Evolutionary conservation across 768 basidiomycete genomes (phyloP).

Genomic region (Cubamyces lactineus): DNA sequence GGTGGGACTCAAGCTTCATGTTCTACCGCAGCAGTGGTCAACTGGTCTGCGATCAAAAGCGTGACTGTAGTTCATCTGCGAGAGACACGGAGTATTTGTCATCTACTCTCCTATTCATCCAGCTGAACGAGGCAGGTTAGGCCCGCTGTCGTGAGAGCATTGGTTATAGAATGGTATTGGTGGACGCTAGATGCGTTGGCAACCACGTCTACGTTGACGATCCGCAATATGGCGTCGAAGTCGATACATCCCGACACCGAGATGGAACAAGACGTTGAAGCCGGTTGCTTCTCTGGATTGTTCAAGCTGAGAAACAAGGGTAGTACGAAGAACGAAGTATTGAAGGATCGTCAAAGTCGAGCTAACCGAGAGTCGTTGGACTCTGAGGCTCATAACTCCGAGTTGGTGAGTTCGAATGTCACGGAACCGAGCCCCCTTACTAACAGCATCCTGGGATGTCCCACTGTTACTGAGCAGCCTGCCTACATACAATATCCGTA

Average conservation of each 20-base stretch:
- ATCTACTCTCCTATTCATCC: not conserved
- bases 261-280: not conserved
- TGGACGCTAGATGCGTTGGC: not conserved
- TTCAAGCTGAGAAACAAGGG: slow-evolving; percentile 1
- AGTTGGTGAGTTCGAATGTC: no score
- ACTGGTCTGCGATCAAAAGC: not conserved
- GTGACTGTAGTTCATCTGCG: slow-evolving; percentile 8
- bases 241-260: not conserved
- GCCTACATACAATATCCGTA: slow-evolving; percentile 16
- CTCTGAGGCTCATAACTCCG: no score
- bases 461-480: slow-evolving; percentile 2
- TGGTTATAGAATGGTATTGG: no score
- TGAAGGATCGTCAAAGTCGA: no score
- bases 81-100: slow-evolving; percentile 17
- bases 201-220: not conserved
- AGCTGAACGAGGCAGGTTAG: not conserved
- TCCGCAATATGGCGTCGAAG: slow-evolving; percentile 2
- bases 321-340: not conserved
- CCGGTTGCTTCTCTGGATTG: slow-evolving; percentile 17
- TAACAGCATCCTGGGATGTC: no score
- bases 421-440: no score
- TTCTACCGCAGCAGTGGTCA: no score
- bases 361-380: no score
- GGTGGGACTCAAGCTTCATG: no score
- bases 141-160: no score